Percentiles rank a stretch among this genome's conserved stretches.
Evolutionary conservation across 441 rosid species (phyloP).

Genomic region (Sinapis alba): DNA sequence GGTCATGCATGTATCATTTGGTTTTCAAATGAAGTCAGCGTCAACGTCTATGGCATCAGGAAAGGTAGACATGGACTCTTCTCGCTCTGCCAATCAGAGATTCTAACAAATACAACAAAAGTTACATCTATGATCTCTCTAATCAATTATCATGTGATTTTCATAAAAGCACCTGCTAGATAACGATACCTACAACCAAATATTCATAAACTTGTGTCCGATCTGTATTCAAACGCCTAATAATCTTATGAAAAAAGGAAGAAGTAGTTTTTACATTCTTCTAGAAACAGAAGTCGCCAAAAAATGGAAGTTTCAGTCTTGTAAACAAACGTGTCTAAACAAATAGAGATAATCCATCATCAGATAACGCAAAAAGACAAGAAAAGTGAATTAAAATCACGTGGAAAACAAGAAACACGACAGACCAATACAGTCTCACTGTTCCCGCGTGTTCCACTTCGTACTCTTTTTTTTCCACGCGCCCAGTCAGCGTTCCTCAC

Average conservation of each 20-base stretch:
- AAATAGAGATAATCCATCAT: neutral
- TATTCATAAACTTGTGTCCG: neutral
- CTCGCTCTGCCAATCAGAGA: neutral
- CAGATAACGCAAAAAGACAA: neutral
- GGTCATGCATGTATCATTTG: no score
- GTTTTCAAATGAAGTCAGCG: neutral
- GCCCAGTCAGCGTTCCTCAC: slow-evolving; percentile 28
- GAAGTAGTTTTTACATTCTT: neutral
- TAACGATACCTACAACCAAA: neutral
- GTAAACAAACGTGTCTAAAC: slow-evolving; percentile 8
- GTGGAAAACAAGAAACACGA: slow-evolving; percentile 36
- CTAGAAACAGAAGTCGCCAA: slow-evolving; percentile 21
- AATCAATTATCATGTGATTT: neutral
- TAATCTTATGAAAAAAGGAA: neutral
- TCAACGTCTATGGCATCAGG: neutral
- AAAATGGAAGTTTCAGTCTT: slow-evolving; percentile 1
- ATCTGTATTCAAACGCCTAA: neutral
- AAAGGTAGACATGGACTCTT: neutral
- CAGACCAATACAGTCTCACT: slow-evolving; percentile 15
- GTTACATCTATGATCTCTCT: neutral
- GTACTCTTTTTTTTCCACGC: slow-evolving; percentile 23
- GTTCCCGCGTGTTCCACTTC: slow-evolving; percentile 26
- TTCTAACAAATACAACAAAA: neutral
- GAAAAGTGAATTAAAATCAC: neutral
- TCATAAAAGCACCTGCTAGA: neutral